Base-by-base conservation (phyloP, 1,284 basidiomycete genomes). In the Cutaneotrichosporon dermatis region DNA sequence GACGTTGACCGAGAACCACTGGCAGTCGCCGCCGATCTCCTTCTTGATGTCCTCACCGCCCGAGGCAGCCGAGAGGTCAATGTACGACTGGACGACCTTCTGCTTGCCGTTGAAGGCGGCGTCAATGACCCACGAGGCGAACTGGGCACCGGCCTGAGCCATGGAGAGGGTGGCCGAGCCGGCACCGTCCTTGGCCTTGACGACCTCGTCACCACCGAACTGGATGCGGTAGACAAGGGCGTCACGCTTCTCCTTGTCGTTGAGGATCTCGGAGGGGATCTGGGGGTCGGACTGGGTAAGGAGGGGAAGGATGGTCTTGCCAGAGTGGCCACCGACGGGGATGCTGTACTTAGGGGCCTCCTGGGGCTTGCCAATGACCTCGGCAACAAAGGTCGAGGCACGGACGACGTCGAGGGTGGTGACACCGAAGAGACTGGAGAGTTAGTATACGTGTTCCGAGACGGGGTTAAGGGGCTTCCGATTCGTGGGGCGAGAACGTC, bases 371-470 rank as follows among this genome's bases (percentile, higher is more conserved):
- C 86, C 86, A 58, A 86, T 81, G 72, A 96, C 81, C 61, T 85
- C 84, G 41, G 86, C 84, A 62, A 94, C 84, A 85, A 99, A 99
- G 66, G 90, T 92, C 50, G 91, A 87, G 46, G 95, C 88, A 72
- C 95, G 92, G 76, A 97, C 92, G 68, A 98, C 90, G 76, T 99
- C 96, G 73, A 98, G 90, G 70, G 93, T 94, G 75, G 94, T 98
- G 67, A 99, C 89, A 85, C 95, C 84, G 72, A 83, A 84, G 66
- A 83, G 74, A 67, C 77, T 79, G 57, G 25, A 25, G 25, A 25
- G 25, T 25, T 25, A 25, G 25, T 25, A 25, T 25, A 25, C 25
- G 25, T 25, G 25, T 25, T 25, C 25, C 25, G 25, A 25, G 25
- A 25, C 25, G 25, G 25, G 25, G 25, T 25, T 25, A 25, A 25